phyloP scores from a whole-genome alignment of 2,329 filamentous ascomycete genomes.

The Triangularia setosa region DNA sequence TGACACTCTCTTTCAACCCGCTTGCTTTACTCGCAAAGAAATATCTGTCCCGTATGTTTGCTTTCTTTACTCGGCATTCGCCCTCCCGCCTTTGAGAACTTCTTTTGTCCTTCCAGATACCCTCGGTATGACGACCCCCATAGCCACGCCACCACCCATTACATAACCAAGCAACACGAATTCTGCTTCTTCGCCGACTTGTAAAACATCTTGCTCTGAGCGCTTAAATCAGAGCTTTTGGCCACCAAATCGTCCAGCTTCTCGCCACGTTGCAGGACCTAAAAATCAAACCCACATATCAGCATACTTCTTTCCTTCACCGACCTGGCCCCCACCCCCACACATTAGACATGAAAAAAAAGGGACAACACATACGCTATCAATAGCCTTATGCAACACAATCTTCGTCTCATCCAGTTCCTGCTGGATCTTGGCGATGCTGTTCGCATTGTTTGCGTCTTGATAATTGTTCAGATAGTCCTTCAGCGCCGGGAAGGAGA shows the following conservation, averaged over 20 bases:
- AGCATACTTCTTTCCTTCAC: slow-evolving; percentile 4
- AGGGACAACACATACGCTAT: slow-evolving; percentile 51
- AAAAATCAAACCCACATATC: background rate
- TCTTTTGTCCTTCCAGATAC: no score
- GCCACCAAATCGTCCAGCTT: slow-evolving; percentile 92
- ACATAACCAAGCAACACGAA: slow-evolving; percentile 71
- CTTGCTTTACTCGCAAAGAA: background rate
- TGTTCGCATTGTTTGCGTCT: slow-evolving; percentile 84
- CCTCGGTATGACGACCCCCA: background rate
- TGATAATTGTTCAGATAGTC: slow-evolving; percentile 74
- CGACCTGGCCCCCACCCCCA: background rate
- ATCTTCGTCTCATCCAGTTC: slow-evolving; percentile 98
- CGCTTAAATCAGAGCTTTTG: slow-evolving; percentile 87
- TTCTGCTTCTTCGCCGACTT: slow-evolving; percentile 79
- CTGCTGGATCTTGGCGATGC: slow-evolving; percentile 92
- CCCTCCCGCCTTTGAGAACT: no score
- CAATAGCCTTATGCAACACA: slow-evolving; percentile 93
- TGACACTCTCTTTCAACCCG: background rate
- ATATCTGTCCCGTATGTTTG: background rate
- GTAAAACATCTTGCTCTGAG: slow-evolving; percentile 98
- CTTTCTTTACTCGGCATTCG: background rate
- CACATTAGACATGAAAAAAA: background rate
- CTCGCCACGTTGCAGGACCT: slow-evolving; percentile 76
- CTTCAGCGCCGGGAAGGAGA: slow-evolving; percentile 69
- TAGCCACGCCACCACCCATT: slow-evolving; percentile 25